Evolutionary conservation across 176 grass and related monocot species (phyloP), one percentile per base, ranked within the genome.

Genomic region (Triticum turgidum): DNA sequence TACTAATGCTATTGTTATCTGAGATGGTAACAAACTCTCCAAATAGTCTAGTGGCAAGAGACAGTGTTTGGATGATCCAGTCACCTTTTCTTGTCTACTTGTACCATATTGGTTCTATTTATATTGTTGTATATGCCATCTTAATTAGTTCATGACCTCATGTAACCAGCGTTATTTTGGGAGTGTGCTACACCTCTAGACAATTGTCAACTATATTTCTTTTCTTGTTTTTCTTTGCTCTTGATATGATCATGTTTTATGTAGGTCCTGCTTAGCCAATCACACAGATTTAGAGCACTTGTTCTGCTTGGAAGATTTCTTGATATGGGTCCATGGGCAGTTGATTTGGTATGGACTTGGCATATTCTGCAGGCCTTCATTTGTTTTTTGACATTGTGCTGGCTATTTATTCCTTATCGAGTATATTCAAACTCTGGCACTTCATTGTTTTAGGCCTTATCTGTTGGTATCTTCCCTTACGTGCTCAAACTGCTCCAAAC

Each of bases 291-390:
- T 82, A 91, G 90, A 82, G 97, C 97, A 1, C 88, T 99, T 86
- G 97, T 99, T 75, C 94, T 99, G 63, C 94, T 99, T 20, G 97
- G 97, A 91, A 99, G 92, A 91, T 99, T 99, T 83, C 92, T 99
- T 88, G 97, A 99, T 84, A 99, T 99, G 97, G 97, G 97, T 78
- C 89, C 97, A 70, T 99, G 97, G 97, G 97, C 97, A 32, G 97
- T 99, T 71, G 94, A 99, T 93, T 85, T 93, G 97, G 97, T 96
- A 87, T 82, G 89, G 64, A 72, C 15, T 14, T 80, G 68, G 68
- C 27, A 35, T 86, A 58, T 82, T 83, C 65, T 86, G 30, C 44
- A 18, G 63, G 69, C 24, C 20, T 44, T 83, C 24, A 29, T 83
- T 73, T 64, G 30, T 25, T 82, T n/a, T 38, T 17, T 18, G 76